These are phyloP conservation scores for Podaxis sp. DNA, from an alignment of 768 basidiomycete species.

Conservation along the genomic window DNA sequence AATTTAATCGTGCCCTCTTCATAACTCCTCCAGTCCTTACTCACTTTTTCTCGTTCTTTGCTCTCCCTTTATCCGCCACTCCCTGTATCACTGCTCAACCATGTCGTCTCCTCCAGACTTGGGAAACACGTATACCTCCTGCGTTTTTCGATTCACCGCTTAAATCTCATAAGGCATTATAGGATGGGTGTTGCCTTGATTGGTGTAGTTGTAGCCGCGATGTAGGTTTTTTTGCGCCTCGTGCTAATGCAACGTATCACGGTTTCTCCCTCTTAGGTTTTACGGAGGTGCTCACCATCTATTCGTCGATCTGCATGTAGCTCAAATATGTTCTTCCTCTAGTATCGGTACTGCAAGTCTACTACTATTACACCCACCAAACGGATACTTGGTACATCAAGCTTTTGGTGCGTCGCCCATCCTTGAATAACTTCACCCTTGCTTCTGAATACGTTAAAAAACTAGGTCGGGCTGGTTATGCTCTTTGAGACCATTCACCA, in stretches of 20 bases:
- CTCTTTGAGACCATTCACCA: conserved; percentile 54
- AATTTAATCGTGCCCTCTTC: background rate
- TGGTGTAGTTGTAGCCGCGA: conserved; percentile 47
- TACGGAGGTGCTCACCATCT: conserved; percentile 43
- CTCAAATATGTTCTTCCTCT: background rate
- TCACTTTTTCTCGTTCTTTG: background rate
- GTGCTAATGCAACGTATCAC: background rate
- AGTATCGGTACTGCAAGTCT: conserved; percentile 59
- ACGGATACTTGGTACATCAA: conserved; percentile 50
- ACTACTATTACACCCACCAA: conserved; percentile 54
- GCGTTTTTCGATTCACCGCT: background rate
- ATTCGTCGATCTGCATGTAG: background rate
- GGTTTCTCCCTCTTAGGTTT: conserved; percentile 31
- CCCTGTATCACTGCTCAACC: background rate
- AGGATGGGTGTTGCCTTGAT: conserved; percentile 53
- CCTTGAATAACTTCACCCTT: background rate
- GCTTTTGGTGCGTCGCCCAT: conserved; percentile 35
- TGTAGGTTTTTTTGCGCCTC: conserved; percentile 34
- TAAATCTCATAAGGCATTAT: background rate
- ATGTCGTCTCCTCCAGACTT: conserved; percentile 16
- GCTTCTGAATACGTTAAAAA: background rate
- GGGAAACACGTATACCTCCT: conserved; percentile 34
- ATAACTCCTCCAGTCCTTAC: background rate
- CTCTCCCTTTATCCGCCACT: background rate
- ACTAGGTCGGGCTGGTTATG: conserved; percentile 50